Evolutionary conservation across 257 asterid species (phyloP).

Genomic region (Fraxinus pennsylvanica): DNA sequence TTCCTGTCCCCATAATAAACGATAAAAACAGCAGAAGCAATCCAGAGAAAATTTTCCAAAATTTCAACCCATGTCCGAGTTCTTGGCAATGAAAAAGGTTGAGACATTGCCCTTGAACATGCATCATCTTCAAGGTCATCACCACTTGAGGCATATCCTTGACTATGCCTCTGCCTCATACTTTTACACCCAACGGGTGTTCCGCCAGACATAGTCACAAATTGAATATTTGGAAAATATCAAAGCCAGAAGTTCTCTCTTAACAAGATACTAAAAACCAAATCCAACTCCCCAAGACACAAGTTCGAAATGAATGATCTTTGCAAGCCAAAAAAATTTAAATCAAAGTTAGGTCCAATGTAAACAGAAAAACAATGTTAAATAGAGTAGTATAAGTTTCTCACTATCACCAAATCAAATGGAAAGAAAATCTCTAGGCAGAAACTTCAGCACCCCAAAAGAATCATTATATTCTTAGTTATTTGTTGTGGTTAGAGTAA

Average conservation of each 20-base stretch:
- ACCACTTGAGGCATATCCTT: constrained; percentile 60
- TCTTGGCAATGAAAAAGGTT: constrained; percentile 33
- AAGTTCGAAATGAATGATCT: background rate
- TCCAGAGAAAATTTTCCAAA: constrained; percentile 57
- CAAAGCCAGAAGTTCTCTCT: background rate
- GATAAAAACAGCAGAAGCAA: constrained; percentile 52
- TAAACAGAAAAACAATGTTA: constrained; percentile 21
- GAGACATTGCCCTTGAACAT: constrained; percentile 41
- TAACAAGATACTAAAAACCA: constrained; percentile 14
- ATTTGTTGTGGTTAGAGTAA: no score
- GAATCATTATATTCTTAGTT: no score
- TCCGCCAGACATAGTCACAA: constrained; percentile 55
- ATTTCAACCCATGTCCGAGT: constrained; percentile 48
- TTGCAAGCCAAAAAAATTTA: background rate
- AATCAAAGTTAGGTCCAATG: background rate
- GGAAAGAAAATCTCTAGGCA: background rate
- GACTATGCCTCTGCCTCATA: constrained; percentile 64
- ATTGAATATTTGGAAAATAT: background rate
- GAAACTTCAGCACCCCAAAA: constrained; percentile 20
- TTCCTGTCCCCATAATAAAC: constrained; percentile 54
- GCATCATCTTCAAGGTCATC: constrained; percentile 75
- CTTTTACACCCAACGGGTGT: constrained; percentile 51
- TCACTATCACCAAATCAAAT: background rate
- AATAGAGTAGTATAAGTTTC: constrained; percentile 5
- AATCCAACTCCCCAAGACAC: constrained; percentile 9